These are phyloP conservation scores for Wickerhamomyces silvicola DNA, from an alignment of 805 yeast genomes.

Conservation along the genomic window DNA sequence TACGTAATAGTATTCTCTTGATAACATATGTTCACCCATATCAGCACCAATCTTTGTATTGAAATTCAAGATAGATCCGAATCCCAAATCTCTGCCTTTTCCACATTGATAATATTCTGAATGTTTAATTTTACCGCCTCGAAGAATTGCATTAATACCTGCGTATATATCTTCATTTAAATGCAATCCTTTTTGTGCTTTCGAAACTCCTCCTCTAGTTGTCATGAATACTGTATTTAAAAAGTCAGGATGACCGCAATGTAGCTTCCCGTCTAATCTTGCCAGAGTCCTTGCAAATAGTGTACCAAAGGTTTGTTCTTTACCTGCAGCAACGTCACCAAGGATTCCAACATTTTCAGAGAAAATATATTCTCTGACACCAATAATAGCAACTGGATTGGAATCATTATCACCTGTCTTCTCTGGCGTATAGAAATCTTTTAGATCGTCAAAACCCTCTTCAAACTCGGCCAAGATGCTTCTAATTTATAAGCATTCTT, in stretches of 20 bases:
- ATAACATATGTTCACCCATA: slow-evolving; percentile 84
- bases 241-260: slow-evolving; percentile 86
- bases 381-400: slow-evolving; percentile 71
- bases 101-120: slow-evolving; percentile 84
- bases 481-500: slow-evolving; percentile 73
- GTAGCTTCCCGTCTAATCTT: slow-evolving; percentile 75
- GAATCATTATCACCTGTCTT: slow-evolving; percentile 18
- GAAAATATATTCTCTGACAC: slow-evolving; percentile 78
- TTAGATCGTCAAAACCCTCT: slow-evolving; percentile 29
- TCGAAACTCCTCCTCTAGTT: slow-evolving; percentile 82
- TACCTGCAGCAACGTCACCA: slow-evolving; percentile 85
- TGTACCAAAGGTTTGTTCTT: slow-evolving; percentile 84
- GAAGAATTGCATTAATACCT: slow-evolving; percentile 69
- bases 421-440: slow-evolving; percentile 41
- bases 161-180: slow-evolving; percentile 84
- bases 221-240: slow-evolving; percentile 71
- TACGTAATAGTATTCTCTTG: slow-evolving; percentile 74
- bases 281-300: slow-evolving; percentile 78
- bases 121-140: slow-evolving; percentile 82
- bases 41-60: slow-evolving; percentile 86
- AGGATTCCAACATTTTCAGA: slow-evolving; percentile 77
- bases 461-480: slow-evolving; percentile 73
- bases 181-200: slow-evolving; percentile 78
- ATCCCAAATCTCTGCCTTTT: slow-evolving; percentile 80
- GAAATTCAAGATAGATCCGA: slow-evolving; percentile 75